Base-by-base conservation (phyloP, 139 green algal species). In the Chlamydomonas incerta region DNA sequence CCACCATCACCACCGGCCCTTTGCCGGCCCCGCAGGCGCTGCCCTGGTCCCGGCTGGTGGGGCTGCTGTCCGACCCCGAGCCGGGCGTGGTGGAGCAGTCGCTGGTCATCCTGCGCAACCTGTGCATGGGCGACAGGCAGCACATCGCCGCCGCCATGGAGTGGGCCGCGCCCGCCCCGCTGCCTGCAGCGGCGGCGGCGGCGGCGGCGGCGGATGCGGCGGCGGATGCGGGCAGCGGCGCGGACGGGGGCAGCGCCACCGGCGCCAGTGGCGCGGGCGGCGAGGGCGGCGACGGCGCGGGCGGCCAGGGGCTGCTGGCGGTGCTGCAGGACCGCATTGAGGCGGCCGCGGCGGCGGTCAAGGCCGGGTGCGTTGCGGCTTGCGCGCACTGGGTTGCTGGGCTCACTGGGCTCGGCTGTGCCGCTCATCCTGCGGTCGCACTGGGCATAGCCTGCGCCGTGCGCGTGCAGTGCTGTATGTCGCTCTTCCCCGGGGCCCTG, bases 21-120 rank as follows among this genome's bases (percentile, higher is more conserved):
- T 13, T 35, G 20, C 72, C 6, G 9, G n/a, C 46, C 47, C 5
- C 88, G 31, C 72, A 86, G 83, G 87, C 93, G 71, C 74, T 98
- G 67, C 83, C 89, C 6, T 97, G 91, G 92, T 18, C 67, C 29
- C 72, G 70, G 20, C 74, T 95, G n/a, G 80, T 74, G 1, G 58
- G 73, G 0, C 89, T 98, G 70, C 81, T 96, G 24, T 58, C 87
- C 34, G 93, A 96, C 76, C 26, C 82, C 5, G 86, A 96, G n/a
- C 58, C 79, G 20, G 60, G 82, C 5, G 90, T 96, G 20, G 87
- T 92, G 81, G 87, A 90, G 86, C 88, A 93, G 47, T 90, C 88
- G 41, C 34, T 94, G 66, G 77, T 76, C 33, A n/a, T 89, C 33
- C 87, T 92, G 76, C 83, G 90, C n/a, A 94, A 94, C 68, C 60